phyloP scores from a whole-genome alignment of 164 flowering plant genomes.

The Warburgia ugandensis region DNA sequence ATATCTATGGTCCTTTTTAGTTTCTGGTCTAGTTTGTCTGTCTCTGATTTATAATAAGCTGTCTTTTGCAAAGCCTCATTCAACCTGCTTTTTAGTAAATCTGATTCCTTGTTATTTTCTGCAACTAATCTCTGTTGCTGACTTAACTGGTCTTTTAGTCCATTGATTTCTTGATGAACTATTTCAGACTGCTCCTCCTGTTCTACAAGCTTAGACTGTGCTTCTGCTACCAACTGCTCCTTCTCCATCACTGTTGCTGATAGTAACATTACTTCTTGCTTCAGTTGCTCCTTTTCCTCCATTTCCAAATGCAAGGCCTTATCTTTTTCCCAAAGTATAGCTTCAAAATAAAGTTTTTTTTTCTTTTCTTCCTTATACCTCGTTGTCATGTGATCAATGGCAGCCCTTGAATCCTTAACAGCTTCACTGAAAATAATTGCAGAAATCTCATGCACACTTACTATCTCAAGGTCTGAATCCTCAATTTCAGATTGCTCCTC shows the following conservation, averaged over 20 bases:
- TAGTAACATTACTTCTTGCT: slow-evolving; percentile 26
- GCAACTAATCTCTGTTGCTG: slow-evolving; percentile 26
- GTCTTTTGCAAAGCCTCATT: slow-evolving; percentile 26
- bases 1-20: slow-evolving; percentile 23
- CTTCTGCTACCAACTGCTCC: slow-evolving; percentile 33
- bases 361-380: slow-evolving; percentile 25
- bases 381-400: slow-evolving; percentile 17
- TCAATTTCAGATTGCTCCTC: too few relatives aligned
- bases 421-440: slow-evolving; percentile 34
- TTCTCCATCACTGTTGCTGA: slow-evolving; percentile 34
- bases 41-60: slow-evolving; percentile 22
- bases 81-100: slow-evolving; percentile 23
- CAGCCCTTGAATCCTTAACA: slow-evolving; percentile 31
- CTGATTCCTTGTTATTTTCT: slow-evolving; percentile 22
- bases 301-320: slow-evolving; percentile 19
- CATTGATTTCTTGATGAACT: slow-evolving; percentile 29
- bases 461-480: slow-evolving; percentile 36
- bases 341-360: slow-evolving; percentile 27
- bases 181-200: slow-evolving; percentile 32
- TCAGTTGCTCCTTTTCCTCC: slow-evolving; percentile 38
- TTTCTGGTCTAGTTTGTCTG: slow-evolving; percentile 26
- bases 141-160: slow-evolving; percentile 21
- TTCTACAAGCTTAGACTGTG: slow-evolving; percentile 21
- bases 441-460: slow-evolving; percentile 33
- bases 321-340: slow-evolving; percentile 26